Conservation (phyloP, 2,329 filamentous ascomycete species). For the Pseudopithomyces maydicus region DNA sequence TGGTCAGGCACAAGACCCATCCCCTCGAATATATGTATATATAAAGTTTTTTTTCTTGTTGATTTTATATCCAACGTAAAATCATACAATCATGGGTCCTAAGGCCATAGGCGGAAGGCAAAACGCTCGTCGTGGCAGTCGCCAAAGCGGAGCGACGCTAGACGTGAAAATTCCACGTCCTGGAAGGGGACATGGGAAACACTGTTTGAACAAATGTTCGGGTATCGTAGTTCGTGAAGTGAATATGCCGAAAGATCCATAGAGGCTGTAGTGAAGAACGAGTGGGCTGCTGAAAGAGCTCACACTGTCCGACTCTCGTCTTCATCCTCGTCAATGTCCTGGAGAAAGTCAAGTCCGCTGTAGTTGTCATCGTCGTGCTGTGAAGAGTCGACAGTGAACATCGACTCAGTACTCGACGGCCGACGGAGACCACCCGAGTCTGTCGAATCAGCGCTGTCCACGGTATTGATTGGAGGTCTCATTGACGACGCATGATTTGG, state of each 20-base stretch:
- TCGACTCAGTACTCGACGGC: constrained; percentile 21
- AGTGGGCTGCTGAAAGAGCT: background rate
- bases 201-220: constrained; percentile 9
- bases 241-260: background rate
- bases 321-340: constrained; percentile 35
- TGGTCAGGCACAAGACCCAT: background rate
- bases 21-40: background rate
- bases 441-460: constrained; percentile 2
- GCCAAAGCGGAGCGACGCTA: background rate
- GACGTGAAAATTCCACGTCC: background rate
- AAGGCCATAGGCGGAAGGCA: background rate
- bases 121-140: background rate
- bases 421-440: constrained; percentile 4
- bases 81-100: background rate
- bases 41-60: background rate
- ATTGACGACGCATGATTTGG: background rate
- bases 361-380: constrained; percentile 22
- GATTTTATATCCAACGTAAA: background rate
- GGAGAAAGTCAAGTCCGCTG: constrained; percentile 39
- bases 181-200: background rate
- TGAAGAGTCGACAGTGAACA: constrained; percentile 14
- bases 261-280: background rate
- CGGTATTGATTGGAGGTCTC: constrained; percentile 11
- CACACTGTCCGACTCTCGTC: background rate
- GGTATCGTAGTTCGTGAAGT: constrained; percentile 4